phyloP scores from a whole-genome alignment of 2,329 filamentous ascomycete genomes.

The Hyphodiscus sp. region DNA sequence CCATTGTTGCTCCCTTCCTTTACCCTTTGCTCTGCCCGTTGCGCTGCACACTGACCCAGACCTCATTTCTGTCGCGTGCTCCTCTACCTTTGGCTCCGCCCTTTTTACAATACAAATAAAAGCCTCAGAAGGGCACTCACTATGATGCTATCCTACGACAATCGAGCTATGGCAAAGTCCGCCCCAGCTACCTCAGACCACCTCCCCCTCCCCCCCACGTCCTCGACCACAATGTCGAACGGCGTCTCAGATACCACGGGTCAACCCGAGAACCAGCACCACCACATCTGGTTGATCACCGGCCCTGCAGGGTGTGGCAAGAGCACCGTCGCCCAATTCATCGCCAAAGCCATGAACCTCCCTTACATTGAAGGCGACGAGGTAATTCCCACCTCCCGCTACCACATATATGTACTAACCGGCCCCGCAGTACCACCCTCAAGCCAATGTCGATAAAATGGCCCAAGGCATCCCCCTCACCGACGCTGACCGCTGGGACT shows the following conservation, averaged over 20 bases:
- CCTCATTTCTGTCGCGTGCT: not conserved
- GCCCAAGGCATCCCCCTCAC: slow-evolving; percentile 73
- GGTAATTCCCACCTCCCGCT: slow-evolving; percentile 42
- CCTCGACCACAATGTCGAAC: slow-evolving; percentile 15
- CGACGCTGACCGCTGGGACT: slow-evolving; percentile 95
- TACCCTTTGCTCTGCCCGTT: not conserved
- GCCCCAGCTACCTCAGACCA: slow-evolving; percentile 21
- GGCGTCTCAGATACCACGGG: slow-evolving; percentile 4
- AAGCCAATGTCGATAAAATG: slow-evolving; percentile 89
- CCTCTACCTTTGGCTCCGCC: not conserved
- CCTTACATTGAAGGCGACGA: slow-evolving; percentile 75
- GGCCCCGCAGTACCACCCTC: slow-evolving; percentile 58
- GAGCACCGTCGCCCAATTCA: slow-evolving; percentile 63
- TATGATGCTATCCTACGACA: slow-evolving; percentile 28
- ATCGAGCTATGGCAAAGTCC: slow-evolving; percentile 20
- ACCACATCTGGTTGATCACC: slow-evolving; percentile 76
- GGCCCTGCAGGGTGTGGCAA: slow-evolving; percentile 76
- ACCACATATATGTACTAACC: not conserved
- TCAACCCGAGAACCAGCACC: slow-evolving; percentile 29
- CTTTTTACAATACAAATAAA: not conserved
- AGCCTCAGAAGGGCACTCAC: not conserved
- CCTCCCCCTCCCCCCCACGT: slow-evolving; percentile 17
- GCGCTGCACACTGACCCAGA: not conserved
- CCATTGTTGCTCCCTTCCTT: not conserved
- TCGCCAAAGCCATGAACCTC: slow-evolving; percentile 55